Conservation (phyloP, 2,329 filamentous ascomycete species). For the Colletotrichum euphorbiae region DNA sequence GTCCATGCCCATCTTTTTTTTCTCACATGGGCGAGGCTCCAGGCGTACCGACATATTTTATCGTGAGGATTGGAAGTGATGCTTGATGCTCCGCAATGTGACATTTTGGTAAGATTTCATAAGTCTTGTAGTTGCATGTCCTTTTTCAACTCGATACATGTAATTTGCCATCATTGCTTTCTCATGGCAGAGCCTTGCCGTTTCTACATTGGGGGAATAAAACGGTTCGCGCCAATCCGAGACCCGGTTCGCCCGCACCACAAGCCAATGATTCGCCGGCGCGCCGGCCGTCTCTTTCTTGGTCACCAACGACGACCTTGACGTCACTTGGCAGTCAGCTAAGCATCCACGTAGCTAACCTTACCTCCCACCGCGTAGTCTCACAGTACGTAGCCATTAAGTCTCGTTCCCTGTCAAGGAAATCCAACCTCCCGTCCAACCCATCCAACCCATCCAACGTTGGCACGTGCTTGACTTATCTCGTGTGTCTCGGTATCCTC, state of each 20-base stretch:
- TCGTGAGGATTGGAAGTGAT: background rate
- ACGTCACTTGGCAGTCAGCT: slow-evolving; percentile 34
- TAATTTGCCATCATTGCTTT: no score
- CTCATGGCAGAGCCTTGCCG: background rate
- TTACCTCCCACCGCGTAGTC: background rate
- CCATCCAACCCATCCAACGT: background rate
- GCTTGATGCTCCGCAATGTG: background rate
- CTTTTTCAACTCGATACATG: background rate
- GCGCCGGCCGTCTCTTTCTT: background rate
- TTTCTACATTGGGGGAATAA: background rate
- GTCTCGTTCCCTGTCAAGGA: slow-evolving; percentile 17
- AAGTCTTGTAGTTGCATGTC: background rate
- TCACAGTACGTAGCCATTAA: slow-evolving; percentile 2
- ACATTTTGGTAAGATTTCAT: background rate
- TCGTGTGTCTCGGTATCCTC: background rate
- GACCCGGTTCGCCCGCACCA: slow-evolving; percentile 4
- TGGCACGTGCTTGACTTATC: background rate
- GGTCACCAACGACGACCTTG: slow-evolving; percentile 11
- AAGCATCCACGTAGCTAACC: background rate
- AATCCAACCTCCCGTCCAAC: background rate
- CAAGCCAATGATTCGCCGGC: background rate
- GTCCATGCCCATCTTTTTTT: slow-evolving; percentile 59
- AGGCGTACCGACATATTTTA: slow-evolving; percentile 52
- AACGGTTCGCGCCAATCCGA: background rate
- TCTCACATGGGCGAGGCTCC: slow-evolving; percentile 64